Percentiles rank a stretch among this genome's conserved stretches.
These are phyloP conservation scores for Fusarium mexicanum DNA, from an alignment of 2,329 filamentous ascomycete species.

Conservation along the genomic window DNA sequence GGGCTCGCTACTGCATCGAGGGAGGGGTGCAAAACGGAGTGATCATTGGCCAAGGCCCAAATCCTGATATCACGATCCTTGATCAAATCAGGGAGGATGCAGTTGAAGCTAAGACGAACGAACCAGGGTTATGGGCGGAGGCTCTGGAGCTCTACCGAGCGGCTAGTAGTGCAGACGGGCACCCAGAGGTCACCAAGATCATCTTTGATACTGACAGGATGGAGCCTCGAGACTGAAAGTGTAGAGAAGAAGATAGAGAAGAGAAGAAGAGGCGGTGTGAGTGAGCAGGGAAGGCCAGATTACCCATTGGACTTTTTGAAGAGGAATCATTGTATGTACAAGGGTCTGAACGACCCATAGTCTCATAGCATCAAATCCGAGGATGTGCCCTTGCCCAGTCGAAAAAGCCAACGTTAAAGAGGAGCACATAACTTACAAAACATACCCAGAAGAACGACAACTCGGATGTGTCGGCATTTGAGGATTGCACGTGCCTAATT, in stretches of 20 bases:
- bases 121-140: neutral
- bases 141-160: neutral
- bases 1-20: neutral
- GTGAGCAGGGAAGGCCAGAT: neutral
- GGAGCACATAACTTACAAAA: neutral
- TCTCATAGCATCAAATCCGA: neutral
- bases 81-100: neutral
- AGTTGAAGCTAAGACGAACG: neutral
- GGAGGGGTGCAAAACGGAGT: neutral
- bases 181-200: neutral
- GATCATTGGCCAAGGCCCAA: neutral
- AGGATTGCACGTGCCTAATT: neutral
- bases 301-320: neutral
- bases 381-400: too few species aligned
- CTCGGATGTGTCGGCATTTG: neutral
- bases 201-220: neutral
- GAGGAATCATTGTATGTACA: neutral
- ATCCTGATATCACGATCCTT: neutral
- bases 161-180: neutral
- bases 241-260: neutral
- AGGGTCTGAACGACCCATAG: neutral
- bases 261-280: neutral
- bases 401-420: neutral
- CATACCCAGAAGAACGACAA: neutral
- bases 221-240: neutral